Percentiles rank a stretch among this genome's conserved stretches.
These are phyloP conservation scores for Oehlia diaphana DNA, from an alignment of 192 early-diverging fungal genomes.

Conservation along the genomic window DNA sequence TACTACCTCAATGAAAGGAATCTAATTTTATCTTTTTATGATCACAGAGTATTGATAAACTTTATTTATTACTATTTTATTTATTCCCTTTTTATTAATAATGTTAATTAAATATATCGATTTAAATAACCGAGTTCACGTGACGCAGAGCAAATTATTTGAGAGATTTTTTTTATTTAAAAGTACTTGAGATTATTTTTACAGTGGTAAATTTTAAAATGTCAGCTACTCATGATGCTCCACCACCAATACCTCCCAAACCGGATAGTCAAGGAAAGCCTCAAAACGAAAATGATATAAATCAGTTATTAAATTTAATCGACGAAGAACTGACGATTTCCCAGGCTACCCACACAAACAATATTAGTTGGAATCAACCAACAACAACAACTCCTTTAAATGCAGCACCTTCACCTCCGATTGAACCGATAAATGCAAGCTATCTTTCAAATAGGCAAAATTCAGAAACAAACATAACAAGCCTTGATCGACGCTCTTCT, in stretches of 20 bases:
- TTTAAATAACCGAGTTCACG: too few species aligned
- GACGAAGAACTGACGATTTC: slow-evolving; percentile 11
- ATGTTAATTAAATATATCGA: too few species aligned
- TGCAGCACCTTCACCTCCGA: neutral
- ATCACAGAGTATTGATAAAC: too few species aligned
- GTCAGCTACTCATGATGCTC: slow-evolving; percentile 16
- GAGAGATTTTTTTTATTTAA: too few species aligned
- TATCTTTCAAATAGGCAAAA: neutral
- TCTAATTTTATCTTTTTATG: too few species aligned
- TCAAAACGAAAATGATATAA: neutral
- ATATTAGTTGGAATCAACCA: neutral
- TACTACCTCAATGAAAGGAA: too few species aligned
- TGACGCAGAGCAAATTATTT: too few species aligned
- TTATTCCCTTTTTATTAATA: too few species aligned
- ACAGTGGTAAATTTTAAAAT: slow-evolving; percentile 16
- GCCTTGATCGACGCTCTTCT: neutral
- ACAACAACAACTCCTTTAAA: neutral
- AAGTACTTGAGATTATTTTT: neutral
- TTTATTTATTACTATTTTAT: too few species aligned
- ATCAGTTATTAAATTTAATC: slow-evolving; percentile 19
- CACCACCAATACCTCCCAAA: slow-evolving; percentile 22
- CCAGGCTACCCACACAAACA: neutral
- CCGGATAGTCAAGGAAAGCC: slow-evolving; percentile 7
- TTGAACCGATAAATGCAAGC: neutral
- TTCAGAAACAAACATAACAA: neutral